Conservation (phyloP, 2,329 filamentous ascomycete species). For the Zarea fungicola region DNA sequence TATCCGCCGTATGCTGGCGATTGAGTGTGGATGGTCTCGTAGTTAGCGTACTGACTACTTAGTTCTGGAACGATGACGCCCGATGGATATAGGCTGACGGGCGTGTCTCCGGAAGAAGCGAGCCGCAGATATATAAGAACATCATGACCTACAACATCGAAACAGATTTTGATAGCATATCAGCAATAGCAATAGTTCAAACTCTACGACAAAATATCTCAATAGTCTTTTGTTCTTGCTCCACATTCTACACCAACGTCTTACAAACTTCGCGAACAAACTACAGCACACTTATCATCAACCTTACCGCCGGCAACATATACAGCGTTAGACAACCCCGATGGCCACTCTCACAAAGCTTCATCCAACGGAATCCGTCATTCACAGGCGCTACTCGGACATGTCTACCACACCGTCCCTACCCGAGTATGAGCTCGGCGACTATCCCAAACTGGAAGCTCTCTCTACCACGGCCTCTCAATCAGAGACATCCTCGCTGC, state of each 20-base stretch:
- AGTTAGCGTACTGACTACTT: too few species aligned
- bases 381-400: neutral
- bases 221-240: neutral
- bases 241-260: neutral
- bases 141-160: neutral
- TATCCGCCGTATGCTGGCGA: slow-evolving; percentile 12
- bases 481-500: slow-evolving; percentile 21
- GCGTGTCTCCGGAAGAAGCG: neutral
- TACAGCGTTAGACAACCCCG: slow-evolving; percentile 8
- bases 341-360: slow-evolving; percentile 14
- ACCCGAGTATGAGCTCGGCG: slow-evolving; percentile 24
- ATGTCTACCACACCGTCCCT: slow-evolving; percentile 16
- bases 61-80: slow-evolving; percentile 4
- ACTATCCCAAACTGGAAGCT: slow-evolving; percentile 21
- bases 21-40: too few species aligned
- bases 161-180: neutral
- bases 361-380: neutral
- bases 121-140: neutral
- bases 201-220: neutral
- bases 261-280: neutral
- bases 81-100: neutral
- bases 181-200: neutral
- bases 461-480: slow-evolving; percentile 22
- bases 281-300: neutral
- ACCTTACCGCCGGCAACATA: neutral